phyloP scores from a whole-genome alignment of 2,329 filamentous ascomycete species.

The Neoscytalidium dimidiatum region DNA sequence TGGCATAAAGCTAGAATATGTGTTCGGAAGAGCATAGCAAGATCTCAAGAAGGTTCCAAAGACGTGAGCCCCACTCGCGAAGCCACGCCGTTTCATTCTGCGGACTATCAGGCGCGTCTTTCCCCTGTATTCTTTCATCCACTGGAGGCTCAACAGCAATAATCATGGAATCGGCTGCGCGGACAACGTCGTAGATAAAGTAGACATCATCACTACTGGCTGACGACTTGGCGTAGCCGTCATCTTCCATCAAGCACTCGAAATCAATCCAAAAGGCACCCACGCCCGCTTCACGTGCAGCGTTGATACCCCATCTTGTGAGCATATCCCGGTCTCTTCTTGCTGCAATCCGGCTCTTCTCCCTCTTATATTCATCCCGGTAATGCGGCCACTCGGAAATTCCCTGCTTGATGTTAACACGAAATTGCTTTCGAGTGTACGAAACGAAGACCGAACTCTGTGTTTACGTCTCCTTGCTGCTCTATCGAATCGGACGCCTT shows the following conservation, averaged over 20 bases:
- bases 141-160: not conserved
- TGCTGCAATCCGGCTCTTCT: not conserved
- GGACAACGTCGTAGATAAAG: conserved; percentile 7
- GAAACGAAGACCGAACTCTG: conserved; percentile 18
- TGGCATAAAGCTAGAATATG: not conserved
- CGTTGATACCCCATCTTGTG: not conserved
- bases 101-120: not conserved
- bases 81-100: not conserved
- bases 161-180: conserved; percentile 11
- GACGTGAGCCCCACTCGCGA: not conserved
- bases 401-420: not conserved
- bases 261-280: conserved; percentile 18
- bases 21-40: not conserved
- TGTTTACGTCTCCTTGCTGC: not conserved
- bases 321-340: conserved; percentile 1
- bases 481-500: not conserved
- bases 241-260: conserved; percentile 1
- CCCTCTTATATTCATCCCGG: not conserved
- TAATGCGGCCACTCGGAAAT: not conserved
- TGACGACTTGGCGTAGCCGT: not conserved
- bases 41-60: conserved; percentile 3
- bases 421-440: conserved; percentile 18
- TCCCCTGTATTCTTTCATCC: not conserved
- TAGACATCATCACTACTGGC: not conserved
- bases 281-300: not conserved